Base-by-base conservation (phyloP, 2,329 filamentous ascomycete species). In the Paraphaeosphaeria sporulosa region DNA sequence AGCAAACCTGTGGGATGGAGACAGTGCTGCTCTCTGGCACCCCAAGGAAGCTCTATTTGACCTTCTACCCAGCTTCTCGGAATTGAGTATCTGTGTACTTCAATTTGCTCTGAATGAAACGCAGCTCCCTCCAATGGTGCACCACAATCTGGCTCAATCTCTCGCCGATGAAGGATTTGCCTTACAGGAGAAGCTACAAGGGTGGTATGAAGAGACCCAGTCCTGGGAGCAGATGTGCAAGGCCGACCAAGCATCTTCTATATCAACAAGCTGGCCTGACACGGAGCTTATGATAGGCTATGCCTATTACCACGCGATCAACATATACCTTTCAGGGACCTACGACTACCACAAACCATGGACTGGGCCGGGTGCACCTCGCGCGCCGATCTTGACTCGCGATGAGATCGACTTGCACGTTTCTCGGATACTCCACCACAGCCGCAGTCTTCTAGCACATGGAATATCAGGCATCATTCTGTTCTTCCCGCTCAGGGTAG, bases 31-130 rank as follows among this genome's bases (percentile, higher is more conserved):
- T 4, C n/a, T 57, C 13, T 71, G 68, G 68, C 69, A 65, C 59
- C 70, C 60, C 40, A 72, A 69, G 21, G 71, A 73, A 63, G 65
- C 64, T 0, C 59, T 73, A 38, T 69, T 73, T 51, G 69, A 73
- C 36, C 63, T 71, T 1, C 44, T 73, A 6, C 71, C 71, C 9
- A 54, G 49, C 8, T 52, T 71, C 27, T 67, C 65, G 1, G 66
- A 69, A 6, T 46, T 73, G 17, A 63, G 66, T 40, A 68, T 70
- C 32, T 65, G 66, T 2, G 46, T 58, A 7, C 32, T 61, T 2
- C 19, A 36, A 1, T 68, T 69, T 38, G 60, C 57, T 32, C 48
- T 60, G 34, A 23, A 59, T 34, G 44, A 30, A 15, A 49, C 38
- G 21, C 32, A 56, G 0, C 7, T 55, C 1, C 21, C 57, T 27